phyloP scores from a whole-genome alignment of 2,329 filamentous ascomycete species.

The Pseudonectria foliicola region DNA sequence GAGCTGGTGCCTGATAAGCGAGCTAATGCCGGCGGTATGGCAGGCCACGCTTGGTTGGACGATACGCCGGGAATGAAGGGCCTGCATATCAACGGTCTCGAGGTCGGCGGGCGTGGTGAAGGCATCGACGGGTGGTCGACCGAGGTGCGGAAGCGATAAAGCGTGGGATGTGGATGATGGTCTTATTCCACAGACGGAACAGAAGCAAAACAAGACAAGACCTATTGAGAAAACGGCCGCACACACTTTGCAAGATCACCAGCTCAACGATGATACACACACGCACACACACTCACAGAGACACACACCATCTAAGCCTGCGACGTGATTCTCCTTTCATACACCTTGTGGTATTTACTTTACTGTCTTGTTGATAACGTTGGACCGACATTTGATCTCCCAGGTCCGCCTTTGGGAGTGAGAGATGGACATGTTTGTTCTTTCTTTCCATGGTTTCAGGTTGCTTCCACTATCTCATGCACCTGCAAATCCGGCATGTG shows the following conservation, averaged over 20 bases:
- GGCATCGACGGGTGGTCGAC: constrained; percentile 91
- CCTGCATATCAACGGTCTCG: constrained; percentile 62
- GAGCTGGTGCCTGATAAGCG: constrained; percentile 81
- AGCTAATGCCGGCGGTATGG: constrained; percentile 95
- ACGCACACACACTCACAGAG: too few species aligned
- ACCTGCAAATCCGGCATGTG: too few species aligned
- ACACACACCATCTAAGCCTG: too few species aligned
- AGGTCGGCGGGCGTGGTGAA: constrained; percentile 77
- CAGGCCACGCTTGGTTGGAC: constrained; percentile 72
- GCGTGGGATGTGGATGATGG: constrained; percentile 9
- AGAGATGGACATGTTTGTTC: constrained; percentile 4
- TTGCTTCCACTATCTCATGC: too few species aligned
- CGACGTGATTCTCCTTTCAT: too few species aligned
- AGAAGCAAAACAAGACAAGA: constrained; percentile 6
- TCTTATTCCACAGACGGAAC: constrained; percentile 10
- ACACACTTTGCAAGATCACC: too few species aligned
- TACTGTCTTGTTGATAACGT: constrained; percentile 5
- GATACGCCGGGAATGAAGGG: constrained; percentile 85
- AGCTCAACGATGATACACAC: too few species aligned
- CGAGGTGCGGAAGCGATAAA: constrained; percentile 76
- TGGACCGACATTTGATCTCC: constrained; percentile 9
- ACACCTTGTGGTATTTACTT: too few species aligned
- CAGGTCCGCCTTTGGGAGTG: constrained; percentile 9
- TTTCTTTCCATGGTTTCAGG: constrained; percentile 3
- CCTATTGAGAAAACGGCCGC: constrained; percentile 2